Conservation (phyloP, 2,329 filamentous ascomycete genomes). For the Graphilbum ipis-grandicollis region DNA sequence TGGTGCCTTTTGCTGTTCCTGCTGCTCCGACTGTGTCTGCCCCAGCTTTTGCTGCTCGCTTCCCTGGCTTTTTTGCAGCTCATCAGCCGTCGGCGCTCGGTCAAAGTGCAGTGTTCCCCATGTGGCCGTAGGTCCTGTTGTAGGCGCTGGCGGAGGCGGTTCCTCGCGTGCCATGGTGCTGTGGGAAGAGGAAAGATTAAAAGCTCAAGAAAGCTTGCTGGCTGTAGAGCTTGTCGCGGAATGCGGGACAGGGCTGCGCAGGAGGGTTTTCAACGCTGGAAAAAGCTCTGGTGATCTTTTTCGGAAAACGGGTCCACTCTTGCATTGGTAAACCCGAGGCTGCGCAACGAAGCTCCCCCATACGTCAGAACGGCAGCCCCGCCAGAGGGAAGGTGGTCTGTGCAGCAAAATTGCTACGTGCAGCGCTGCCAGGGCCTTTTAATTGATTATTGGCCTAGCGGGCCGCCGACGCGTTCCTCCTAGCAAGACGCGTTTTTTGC, state of each 20-base stretch:
- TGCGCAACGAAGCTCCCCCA: background rate
- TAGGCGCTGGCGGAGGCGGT: background rate
- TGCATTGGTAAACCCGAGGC: background rate
- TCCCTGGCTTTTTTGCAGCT: conserved; percentile 20
- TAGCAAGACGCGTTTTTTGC: conserved; percentile 6
- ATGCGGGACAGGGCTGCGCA: too few species aligned
- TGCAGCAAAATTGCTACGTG: background rate
- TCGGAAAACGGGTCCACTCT: background rate
- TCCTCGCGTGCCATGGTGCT: conserved; percentile 1
- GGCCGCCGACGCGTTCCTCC: conserved; percentile 2
- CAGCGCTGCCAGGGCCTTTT: too few species aligned
- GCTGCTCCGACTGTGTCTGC: background rate
- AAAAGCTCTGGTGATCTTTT: conserved; percentile 1
- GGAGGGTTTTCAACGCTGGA: background rate
- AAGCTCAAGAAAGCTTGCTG: background rate
- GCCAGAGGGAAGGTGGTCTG: background rate
- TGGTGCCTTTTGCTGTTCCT: background rate
- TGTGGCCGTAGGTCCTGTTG: conserved; percentile 6
- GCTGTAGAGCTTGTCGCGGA: too few species aligned
- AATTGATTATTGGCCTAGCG: background rate
- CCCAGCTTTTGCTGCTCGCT: background rate
- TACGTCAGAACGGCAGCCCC: background rate
- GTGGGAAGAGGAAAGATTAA: conserved; percentile 1
- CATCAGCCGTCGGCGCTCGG: conserved; percentile 10
- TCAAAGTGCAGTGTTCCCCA: conserved; percentile 11